These are phyloP conservation scores for Hypocrella siamensis DNA, from an alignment of 2,329 filamentous ascomycete genomes.

Conservation along the genomic window DNA sequence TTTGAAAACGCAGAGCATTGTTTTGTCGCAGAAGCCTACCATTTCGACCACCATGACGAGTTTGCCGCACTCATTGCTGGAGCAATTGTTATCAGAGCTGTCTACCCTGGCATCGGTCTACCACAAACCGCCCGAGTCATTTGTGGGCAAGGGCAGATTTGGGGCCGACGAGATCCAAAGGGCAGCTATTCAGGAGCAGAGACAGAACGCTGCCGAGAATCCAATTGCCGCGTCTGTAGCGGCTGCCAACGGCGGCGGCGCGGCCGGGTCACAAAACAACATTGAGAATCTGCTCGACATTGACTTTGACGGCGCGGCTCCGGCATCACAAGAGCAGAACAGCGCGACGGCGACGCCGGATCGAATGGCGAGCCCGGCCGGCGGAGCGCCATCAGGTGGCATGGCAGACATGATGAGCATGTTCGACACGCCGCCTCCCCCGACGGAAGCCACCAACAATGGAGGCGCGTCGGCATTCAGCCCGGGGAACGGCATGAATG, in stretches of 20 bases:
- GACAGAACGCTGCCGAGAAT: constrained; percentile 82
- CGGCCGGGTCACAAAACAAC: constrained; percentile 48
- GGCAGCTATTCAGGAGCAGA: constrained; percentile 91
- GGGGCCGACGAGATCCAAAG: constrained; percentile 89
- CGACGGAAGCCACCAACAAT: constrained; percentile 26
- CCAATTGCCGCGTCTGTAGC: constrained; percentile 78
- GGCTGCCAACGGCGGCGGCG: constrained; percentile 45
- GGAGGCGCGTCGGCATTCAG: constrained; percentile 12
- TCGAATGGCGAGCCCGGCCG: constrained; percentile 47
- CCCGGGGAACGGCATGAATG: constrained; percentile 52
- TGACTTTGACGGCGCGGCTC: constrained; percentile 85
- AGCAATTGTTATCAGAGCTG: constrained; percentile 79
- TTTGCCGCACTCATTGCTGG: constrained; percentile 66
- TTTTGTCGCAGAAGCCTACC: constrained; percentile 85
- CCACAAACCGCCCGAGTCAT: constrained; percentile 96
- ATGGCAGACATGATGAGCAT: constrained; percentile 54
- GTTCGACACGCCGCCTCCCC: constrained; percentile 50
- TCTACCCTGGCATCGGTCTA: constrained; percentile 95
- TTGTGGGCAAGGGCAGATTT: constrained; percentile 86
- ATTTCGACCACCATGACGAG: constrained; percentile 91
- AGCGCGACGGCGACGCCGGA: constrained; percentile 47
- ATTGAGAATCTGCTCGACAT: constrained; percentile 92
- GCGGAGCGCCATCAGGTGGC: constrained; percentile 23
- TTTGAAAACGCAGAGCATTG: constrained; percentile 46
- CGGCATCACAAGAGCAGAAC: constrained; percentile 60